Base-by-base conservation (phyloP, 164 flowering plant species). In the Macadamia tetraphylla region DNA sequence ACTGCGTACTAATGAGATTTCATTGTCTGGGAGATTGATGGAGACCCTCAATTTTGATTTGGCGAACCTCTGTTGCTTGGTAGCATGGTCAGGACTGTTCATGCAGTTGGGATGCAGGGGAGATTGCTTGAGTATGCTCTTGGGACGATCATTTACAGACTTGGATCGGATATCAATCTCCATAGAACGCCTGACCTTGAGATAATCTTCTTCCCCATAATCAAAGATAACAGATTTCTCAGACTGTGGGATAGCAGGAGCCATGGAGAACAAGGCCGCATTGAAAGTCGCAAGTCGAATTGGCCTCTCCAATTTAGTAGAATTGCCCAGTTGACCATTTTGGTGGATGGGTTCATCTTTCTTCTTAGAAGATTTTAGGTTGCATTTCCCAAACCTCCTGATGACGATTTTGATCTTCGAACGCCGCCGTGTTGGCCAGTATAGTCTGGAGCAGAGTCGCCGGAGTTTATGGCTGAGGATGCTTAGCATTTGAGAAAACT, bases 231-330 rank as follows among this genome's bases (percentile, higher is more conserved):
- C 59, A 6, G 79, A 32, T 18, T 71, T 75, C 3, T 81, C 81
- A 42, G 71, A 43, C 46, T 64, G 76, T 2, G 90, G 82, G 30
- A 89, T 78, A 10, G 90, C 98, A 10, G 89, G 97, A 5, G 98
- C 98, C 69, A 90, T 86, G 1, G 92, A 85, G 62, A 92, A 92
- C 88, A 90, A 74, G 66, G 98, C 98, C 29, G 87, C 93, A 61
- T 92, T 92, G 73, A 92, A 90, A 1, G 96, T 88, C 13, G 94
- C 98, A 44, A 88, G 56, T 7, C 94, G 83, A 42, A 90, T 83
- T 1, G 84, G 83, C 65, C 73, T 83, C 29, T 70, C 69, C 1
- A 66, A 17, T 31, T 49, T 63, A 23, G 8, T 29, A 55, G 73
- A 65, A 14, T 6, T 29, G 51, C 64, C 75, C 48, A 69, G 6